Percentiles rank a stretch among this genome's conserved stretches.
These are phyloP conservation scores for Penicillium chermesinum DNA, from an alignment of 495 filamentous ascomycete genomes.

Conservation along the genomic window DNA sequence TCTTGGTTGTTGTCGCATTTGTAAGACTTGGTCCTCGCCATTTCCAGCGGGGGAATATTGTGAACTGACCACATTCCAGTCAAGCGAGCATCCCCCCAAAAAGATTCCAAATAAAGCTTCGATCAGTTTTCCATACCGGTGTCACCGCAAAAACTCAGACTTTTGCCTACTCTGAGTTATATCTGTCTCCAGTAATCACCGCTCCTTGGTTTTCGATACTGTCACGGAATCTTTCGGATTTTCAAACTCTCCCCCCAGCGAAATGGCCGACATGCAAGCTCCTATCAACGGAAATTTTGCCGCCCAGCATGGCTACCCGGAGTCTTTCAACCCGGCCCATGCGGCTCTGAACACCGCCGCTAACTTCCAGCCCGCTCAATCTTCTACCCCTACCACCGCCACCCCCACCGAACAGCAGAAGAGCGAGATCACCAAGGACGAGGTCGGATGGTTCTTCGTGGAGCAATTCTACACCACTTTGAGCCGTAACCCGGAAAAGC, in stretches of 20 bases:
- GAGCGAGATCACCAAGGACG: constrained; percentile 62
- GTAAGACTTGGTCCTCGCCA: constrained; percentile 20
- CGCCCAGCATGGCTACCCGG: constrained; percentile 38
- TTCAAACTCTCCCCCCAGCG: constrained; percentile 8
- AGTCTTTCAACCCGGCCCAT: constrained; percentile 35
- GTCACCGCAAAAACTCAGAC: neutral
- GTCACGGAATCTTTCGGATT: neutral
- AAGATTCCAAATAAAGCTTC: constrained; percentile 10
- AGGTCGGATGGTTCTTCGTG: constrained; percentile 98
- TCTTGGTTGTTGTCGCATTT: constrained; percentile 29
- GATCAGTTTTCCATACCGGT: constrained; percentile 10
- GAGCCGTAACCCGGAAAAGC: constrained; percentile 87
- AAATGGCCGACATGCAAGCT: constrained; percentile 43
- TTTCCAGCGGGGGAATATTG: constrained; percentile 1
- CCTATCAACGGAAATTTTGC: constrained; percentile 45
- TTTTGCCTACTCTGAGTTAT: neutral
- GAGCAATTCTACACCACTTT: constrained; percentile 98
- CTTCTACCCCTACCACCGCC: constrained; percentile 39
- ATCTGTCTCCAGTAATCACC: neutral
- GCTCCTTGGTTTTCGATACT: constrained; percentile 1
- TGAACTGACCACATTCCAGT: constrained; percentile 16
- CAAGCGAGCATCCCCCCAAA: constrained; percentile 12
- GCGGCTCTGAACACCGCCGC: constrained; percentile 33
- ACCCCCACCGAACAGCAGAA: constrained; percentile 38
- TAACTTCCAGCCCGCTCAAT: constrained; percentile 44